Conservation (phyloP, 2,329 filamentous ascomycete species). For the Epichloe typhina region DNA sequence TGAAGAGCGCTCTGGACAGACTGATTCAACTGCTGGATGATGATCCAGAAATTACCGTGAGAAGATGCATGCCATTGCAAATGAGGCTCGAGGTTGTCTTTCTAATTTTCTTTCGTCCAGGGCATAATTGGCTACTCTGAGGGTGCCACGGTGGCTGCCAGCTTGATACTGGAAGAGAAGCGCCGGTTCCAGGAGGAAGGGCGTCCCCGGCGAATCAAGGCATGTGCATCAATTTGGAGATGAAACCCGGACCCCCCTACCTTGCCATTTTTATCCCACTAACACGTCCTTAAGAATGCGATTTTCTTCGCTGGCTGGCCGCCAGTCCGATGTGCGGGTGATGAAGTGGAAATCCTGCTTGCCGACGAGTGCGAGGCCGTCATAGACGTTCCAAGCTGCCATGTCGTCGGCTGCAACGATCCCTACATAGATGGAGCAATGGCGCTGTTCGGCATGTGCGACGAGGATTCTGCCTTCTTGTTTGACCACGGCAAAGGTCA, state of each 20-base stretch:
- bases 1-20: neutral
- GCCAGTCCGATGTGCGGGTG: constrained; percentile 25
- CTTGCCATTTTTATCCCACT: neutral
- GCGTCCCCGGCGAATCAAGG: constrained; percentile 19
- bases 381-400: constrained; percentile 35
- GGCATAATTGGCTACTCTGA: constrained; percentile 46
- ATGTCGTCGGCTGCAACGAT: constrained; percentile 38
- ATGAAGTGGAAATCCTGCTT: constrained; percentile 25
- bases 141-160: constrained; percentile 40
- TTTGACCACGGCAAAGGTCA: constrained; percentile 54
- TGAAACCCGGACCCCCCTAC: too few relatives aligned
- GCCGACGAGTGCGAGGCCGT: constrained; percentile 30
- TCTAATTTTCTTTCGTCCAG: neutral
- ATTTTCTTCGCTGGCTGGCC: constrained; percentile 40
- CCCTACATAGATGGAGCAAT: constrained; percentile 45
- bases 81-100: neutral
- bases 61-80: neutral
- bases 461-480: constrained; percentile 40
- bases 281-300: neutral
- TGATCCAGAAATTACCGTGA: constrained; percentile 2
- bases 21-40: constrained; percentile 1
- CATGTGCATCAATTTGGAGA: constrained; percentile 16
- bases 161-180: constrained; percentile 33
- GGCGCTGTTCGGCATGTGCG: constrained; percentile 46
- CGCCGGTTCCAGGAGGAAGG: neutral